Evolutionary conservation across 2,329 filamentous ascomycete species (phyloP).

Genomic region (Fusarium brachygibbosum): DNA sequence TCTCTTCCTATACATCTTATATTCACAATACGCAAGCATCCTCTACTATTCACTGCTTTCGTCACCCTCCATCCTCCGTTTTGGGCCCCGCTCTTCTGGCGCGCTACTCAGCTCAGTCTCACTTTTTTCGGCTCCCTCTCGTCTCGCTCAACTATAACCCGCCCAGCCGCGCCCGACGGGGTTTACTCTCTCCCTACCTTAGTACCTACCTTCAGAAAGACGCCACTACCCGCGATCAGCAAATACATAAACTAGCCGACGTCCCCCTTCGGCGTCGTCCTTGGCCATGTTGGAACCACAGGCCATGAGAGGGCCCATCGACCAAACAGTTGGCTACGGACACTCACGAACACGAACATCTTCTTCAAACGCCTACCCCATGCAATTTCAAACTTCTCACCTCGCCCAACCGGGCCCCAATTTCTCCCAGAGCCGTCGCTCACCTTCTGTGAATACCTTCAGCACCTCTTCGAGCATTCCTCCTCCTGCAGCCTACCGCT

Average conservation of each 20-base stretch:
- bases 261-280: conserved; percentile 31
- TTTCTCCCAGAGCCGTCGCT: conserved; percentile 63
- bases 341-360: conserved; percentile 70
- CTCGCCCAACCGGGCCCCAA: conserved; percentile 51
- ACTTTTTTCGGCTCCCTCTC: conserved; percentile 50
- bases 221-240: conserved; percentile 43
- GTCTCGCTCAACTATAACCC: conserved; percentile 34
- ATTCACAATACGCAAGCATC: conserved; percentile 12
- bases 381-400: conserved; percentile 52
- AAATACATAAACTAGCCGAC: conserved; percentile 43
- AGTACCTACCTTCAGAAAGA: conserved; percentile 33
- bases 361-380: conserved; percentile 67
- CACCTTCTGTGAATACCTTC: conserved; percentile 76
- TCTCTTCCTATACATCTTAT: conserved; percentile 8
- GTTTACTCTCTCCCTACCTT: conserved; percentile 43
- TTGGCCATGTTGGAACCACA: conserved; percentile 53
- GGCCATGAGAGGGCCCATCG: conserved; percentile 51
- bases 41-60: conserved; percentile 20
- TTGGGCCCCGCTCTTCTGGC: conserved; percentile 42
- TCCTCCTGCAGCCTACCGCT: conserved; percentile 69
- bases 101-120: conserved; percentile 47
- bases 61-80: conserved; percentile 21
- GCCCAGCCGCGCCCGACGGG: conserved; percentile 45
- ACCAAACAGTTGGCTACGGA: conserved; percentile 59
- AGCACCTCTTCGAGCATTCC: conserved; percentile 79